These are phyloP conservation scores for Tulasnella sp. DNA, from an alignment of 768 basidiomycete species.

Conservation along the genomic window DNA sequence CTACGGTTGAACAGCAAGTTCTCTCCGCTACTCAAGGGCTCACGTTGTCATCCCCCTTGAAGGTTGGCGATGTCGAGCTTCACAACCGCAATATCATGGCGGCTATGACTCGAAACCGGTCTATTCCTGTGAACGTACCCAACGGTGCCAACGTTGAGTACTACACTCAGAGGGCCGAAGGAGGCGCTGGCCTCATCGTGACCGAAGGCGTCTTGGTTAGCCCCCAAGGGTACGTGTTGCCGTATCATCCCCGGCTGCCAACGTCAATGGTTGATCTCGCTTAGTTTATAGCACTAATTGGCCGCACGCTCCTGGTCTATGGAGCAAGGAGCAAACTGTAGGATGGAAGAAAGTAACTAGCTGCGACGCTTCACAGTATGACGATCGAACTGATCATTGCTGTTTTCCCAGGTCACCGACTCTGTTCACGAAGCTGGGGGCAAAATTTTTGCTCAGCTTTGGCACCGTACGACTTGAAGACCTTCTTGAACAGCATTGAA, in stretches of 20 bases:
- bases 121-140: slow-evolving; percentile 41
- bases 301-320: slow-evolving; percentile 48
- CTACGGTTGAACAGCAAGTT: not conserved
- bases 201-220: slow-evolving; percentile 44
- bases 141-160: slow-evolving; percentile 44
- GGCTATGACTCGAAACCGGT: slow-evolving; percentile 46
- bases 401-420: not conserved
- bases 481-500: not conserved
- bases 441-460: slow-evolving; percentile 36
- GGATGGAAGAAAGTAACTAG: slow-evolving; percentile 43
- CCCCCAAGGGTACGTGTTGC: slow-evolving; percentile 44
- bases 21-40: not conserved
- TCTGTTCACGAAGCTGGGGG: not conserved
- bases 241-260: not conserved
- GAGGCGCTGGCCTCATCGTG: slow-evolving; percentile 43
- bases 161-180: slow-evolving; percentile 43
- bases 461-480: slow-evolving; percentile 40
- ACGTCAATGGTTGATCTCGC: not conserved
- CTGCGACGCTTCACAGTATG: not conserved
- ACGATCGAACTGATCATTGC: not conserved
- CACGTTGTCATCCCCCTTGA: slow-evolving; percentile 36
- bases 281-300: slow-evolving; percentile 43
- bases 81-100: slow-evolving; percentile 45
- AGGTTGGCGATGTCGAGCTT: slow-evolving; percentile 41
- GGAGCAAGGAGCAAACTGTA: slow-evolving; percentile 45